Percentiles rank a stretch among this genome's conserved stretches.
These are phyloP conservation scores for Clohesyomyces aquaticus DNA, from an alignment of 495 filamentous ascomycete species.

Conservation along the genomic window DNA sequence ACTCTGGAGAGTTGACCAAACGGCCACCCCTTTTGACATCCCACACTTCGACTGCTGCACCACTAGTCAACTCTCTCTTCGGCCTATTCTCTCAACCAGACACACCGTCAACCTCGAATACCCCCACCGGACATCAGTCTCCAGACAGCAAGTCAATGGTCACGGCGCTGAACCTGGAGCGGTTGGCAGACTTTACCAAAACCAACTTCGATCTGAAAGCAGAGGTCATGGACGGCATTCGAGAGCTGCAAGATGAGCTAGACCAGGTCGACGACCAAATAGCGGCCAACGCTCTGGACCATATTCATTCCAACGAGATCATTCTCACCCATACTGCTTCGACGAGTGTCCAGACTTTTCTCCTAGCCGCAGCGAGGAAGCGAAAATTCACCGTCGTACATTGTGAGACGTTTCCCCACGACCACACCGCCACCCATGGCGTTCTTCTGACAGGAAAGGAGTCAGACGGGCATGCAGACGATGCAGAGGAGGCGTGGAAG, in stretches of 20 bases:
- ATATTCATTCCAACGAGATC: conserved; percentile 88
- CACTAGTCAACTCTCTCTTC: conserved; percentile 71
- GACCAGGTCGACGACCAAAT: conserved; percentile 88
- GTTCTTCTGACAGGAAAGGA: conserved; percentile 59
- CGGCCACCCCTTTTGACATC: conserved; percentile 60
- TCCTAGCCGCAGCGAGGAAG: conserved; percentile 80
- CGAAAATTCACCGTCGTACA: conserved; percentile 86
- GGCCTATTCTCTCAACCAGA: conserved; percentile 71
- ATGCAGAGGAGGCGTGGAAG: conserved; percentile 67
- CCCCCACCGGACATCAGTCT: conserved; percentile 47
- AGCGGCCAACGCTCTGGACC: conserved; percentile 78
- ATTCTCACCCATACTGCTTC: conserved; percentile 84
- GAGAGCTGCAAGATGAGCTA: conserved; percentile 90
- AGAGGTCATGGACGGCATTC: conserved; percentile 86
- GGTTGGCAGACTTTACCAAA: conserved; percentile 36
- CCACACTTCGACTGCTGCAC: conserved; percentile 56
- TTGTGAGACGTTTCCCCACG: conserved; percentile 71
- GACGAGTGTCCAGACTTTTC: conserved; percentile 80
- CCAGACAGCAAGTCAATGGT: conserved; percentile 41
- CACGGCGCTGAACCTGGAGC: conserved; percentile 39
- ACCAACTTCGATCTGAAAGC: conserved; percentile 66
- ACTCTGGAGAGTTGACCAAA: conserved; percentile 37
- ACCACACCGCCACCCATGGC: conserved; percentile 63
- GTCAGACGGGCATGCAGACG: conserved; percentile 50
- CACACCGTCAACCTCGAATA: conserved; percentile 41